phyloP scores from a whole-genome alignment of 1,139 yeast genomes.

The Lodderomyces margitis region DNA sequence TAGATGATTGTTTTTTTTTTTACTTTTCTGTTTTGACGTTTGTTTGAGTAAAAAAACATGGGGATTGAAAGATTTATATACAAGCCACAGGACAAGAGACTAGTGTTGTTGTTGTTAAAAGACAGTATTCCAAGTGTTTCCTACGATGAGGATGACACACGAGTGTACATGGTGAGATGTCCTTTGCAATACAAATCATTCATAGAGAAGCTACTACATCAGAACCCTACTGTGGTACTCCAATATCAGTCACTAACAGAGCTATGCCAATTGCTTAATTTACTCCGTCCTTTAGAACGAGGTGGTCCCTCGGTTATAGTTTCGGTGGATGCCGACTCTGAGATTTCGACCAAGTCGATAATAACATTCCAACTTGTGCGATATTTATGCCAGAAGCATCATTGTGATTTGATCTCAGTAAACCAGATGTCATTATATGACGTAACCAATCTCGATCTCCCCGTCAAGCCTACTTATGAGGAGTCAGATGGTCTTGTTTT shows the following conservation, averaged over 20 bases:
- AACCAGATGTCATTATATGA: too few species aligned
- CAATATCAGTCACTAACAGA: constrained; percentile 3
- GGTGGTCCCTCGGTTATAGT: constrained; percentile 14
- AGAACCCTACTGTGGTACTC: constrained; percentile 5
- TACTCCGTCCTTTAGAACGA: too few species aligned
- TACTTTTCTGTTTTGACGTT: background rate
- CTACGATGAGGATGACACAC: constrained; percentile 2
- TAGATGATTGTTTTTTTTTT: background rate
- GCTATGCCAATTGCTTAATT: background rate
- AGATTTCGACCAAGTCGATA: constrained; percentile 21
- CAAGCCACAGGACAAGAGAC: background rate
- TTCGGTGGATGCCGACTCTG: constrained; percentile 17
- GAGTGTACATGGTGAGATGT: background rate
- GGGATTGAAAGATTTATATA: constrained; percentile 2
- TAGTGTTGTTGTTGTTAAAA: background rate
- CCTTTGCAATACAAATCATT: constrained; percentile 1
- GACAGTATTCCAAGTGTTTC: background rate
- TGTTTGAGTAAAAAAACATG: constrained; percentile 1
- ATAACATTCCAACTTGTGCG: constrained; percentile 55
- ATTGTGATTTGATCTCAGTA: constrained; percentile 15
- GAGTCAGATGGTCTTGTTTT: constrained; percentile 3
- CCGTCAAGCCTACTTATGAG: constrained; percentile 14
- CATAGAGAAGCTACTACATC: constrained; percentile 16
- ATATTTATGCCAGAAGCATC: constrained; percentile 45
- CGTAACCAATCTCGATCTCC: background rate